Conservation (phyloP, 202 grass and related monocot species). For the Digitaria exilis region DNA sequence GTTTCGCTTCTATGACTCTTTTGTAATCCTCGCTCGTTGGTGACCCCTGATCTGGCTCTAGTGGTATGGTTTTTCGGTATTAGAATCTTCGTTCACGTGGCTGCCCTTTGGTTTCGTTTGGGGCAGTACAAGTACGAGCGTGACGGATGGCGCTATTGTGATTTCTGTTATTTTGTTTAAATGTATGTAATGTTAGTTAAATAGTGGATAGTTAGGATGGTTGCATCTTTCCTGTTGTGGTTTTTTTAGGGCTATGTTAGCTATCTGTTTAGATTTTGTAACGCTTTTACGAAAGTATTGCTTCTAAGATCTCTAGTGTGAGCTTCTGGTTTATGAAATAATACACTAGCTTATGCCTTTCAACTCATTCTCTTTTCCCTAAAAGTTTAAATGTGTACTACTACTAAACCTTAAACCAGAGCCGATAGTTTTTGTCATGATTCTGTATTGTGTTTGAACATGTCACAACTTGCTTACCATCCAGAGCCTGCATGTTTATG, state of each 20-base stretch:
- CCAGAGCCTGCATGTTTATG: neutral
- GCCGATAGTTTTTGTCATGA: neutral
- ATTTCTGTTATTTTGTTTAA: neutral
- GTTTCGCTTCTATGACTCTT: neutral
- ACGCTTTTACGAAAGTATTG: neutral
- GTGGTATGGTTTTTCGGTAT: neutral
- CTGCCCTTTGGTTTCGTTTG: neutral
- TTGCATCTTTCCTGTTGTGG: neutral
- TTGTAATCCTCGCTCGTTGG: neutral
- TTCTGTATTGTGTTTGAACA: neutral
- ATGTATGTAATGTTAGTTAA: neutral
- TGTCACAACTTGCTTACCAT: neutral
- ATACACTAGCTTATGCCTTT: neutral
- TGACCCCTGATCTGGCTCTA: neutral
- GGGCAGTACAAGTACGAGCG: no score
- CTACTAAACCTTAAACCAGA: neutral
- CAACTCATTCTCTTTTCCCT: neutral
- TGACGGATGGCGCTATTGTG: neutral
- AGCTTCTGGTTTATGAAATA: conserved; percentile 6
- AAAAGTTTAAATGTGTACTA: neutral
- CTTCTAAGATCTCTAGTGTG: neutral
- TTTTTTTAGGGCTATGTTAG: neutral
- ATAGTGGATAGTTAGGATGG: neutral
- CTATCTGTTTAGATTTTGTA: neutral
- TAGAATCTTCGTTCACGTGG: neutral